Evolutionary conservation across 106 monocot genomes (phyloP).

Genomic region (Iris macrosiphon): DNA sequence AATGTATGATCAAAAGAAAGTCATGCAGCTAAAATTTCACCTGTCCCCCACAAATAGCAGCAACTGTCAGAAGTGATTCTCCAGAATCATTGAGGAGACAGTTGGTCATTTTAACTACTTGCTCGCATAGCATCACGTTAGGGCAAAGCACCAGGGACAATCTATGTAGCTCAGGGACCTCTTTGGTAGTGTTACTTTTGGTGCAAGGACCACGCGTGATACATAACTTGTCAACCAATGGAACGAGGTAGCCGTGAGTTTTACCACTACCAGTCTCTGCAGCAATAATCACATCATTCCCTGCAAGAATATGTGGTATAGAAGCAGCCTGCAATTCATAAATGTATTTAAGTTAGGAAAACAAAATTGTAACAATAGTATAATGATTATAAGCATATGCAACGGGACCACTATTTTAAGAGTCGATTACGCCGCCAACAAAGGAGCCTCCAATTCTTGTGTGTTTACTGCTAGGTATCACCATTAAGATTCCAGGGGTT

Average conservation of each 20-base stretch:
- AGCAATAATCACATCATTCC: conserved; percentile 80
- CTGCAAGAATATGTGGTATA: conserved; percentile 72
- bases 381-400: no score
- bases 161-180: conserved; percentile 8
- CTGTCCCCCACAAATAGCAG: conserved; percentile 79
- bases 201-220: conserved; percentile 2
- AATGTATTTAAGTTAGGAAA: no score
- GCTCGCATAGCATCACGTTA: conserved; percentile 96
- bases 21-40: no score
- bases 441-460: no score
- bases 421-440: no score
- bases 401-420: no score
- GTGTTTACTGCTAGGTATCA: no score
- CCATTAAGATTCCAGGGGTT: no score
- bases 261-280: conserved; percentile 99
- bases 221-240: conserved; percentile 63
- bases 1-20: not conserved
- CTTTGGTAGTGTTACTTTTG: conserved; percentile 8
- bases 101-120: conserved; percentile 85
- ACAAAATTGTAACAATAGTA: no score
- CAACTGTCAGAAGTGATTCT: conserved; percentile 53
- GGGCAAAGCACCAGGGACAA: conserved; percentile 79
- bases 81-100: conserved; percentile 48
- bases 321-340: conserved; percentile 62
- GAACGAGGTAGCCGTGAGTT: conserved; percentile 89